Evolutionary conservation across 2,329 filamentous ascomycete species (phyloP).

Genomic region (Aspergillus latus): DNA sequence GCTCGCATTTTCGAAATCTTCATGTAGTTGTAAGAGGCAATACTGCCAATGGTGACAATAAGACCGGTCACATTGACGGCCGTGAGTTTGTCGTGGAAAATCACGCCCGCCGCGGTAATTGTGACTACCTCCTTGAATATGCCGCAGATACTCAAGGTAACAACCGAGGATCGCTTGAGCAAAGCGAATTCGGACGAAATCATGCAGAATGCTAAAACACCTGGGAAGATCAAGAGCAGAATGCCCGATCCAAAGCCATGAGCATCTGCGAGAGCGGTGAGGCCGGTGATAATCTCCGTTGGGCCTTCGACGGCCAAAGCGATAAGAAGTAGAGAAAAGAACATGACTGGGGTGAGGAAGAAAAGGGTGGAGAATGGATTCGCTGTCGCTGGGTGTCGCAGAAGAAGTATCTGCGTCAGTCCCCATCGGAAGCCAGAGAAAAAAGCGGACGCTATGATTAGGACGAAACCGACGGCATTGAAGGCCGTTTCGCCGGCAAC

Average conservation of each 20-base stretch:
- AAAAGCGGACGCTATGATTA: conserved; percentile 90
- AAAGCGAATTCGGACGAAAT: conserved; percentile 94
- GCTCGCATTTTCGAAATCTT: conserved; percentile 87
- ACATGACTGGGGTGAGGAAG: conserved; percentile 97
- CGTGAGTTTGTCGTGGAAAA: conserved; percentile 87
- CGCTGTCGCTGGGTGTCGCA: conserved; percentile 89
- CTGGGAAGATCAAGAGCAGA: conserved; percentile 81
- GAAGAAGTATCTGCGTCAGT: conserved; percentile 93
- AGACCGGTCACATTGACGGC: conserved; percentile 84
- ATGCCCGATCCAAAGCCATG: conserved; percentile 69
- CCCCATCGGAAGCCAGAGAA: conserved; percentile 97
- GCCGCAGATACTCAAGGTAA: conserved; percentile 92
- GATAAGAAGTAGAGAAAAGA: conserved; percentile 73
- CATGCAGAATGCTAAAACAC: conserved; percentile 91
- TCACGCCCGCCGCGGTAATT: conserved; percentile 79
- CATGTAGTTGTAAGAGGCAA: conserved; percentile 88
- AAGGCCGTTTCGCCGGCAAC: conserved; percentile 93
- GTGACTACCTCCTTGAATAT: conserved; percentile 99
- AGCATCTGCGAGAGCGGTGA: conserved; percentile 62
- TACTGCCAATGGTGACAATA: conserved; percentile 82
- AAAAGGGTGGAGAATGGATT: conserved; percentile 98
- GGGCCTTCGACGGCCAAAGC: conserved; percentile 86
- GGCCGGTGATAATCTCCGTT: conserved; percentile 63
- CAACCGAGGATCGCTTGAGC: conserved; percentile 89
- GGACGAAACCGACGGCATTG: conserved; percentile 77